A percentile compares a stretch with the other conserved stretches of the same genome.
Conservation (phyloP, 768 basidiomycete genomes). For the Inosperma sp. region DNA sequence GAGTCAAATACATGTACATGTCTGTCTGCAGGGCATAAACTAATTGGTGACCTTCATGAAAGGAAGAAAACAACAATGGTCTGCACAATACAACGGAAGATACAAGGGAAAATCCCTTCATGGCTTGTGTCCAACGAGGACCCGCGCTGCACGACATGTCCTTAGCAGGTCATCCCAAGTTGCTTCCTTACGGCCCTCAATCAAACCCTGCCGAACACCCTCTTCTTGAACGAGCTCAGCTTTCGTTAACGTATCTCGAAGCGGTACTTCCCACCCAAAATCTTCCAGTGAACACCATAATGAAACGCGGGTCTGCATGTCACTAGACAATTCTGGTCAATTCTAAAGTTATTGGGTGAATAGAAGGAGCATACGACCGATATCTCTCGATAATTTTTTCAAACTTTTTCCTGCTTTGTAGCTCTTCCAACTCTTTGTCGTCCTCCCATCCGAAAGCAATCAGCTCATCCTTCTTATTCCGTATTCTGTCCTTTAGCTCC, state of each 20-base stretch:
- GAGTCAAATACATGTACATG: neutral
- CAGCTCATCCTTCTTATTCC: constrained; percentile 51
- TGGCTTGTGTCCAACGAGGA: constrained; percentile 56
- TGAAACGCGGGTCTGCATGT: constrained; percentile 61
- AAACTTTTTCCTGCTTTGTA: constrained; percentile 53
- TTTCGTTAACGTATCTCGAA: constrained; percentile 59
- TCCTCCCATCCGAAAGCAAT: constrained; percentile 65
- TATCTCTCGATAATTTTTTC: constrained; percentile 57
- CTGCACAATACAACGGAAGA: neutral
- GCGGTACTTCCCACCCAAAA: constrained; percentile 55
- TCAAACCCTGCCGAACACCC: constrained; percentile 54
- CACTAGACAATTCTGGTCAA: constrained; percentile 34
- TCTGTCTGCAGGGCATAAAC: no score
- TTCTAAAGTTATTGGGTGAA: neutral
- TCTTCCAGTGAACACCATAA: constrained; percentile 60
- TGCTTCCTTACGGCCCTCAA: constrained; percentile 51
- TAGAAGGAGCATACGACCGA: constrained; percentile 42
- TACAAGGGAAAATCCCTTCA: neutral
- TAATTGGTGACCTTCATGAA: no score
- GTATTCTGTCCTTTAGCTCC: constrained; percentile 57
- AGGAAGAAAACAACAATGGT: no score
- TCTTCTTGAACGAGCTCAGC: constrained; percentile 68
- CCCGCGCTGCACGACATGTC: constrained; percentile 56
- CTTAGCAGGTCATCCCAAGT: constrained; percentile 48
- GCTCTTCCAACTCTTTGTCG: constrained; percentile 55